Evolutionary conservation across 169 alveolate genomes (phyloP), one percentile per base, ranked within the genome.

Genomic region (Cryptosporidium meleagridis): DNA sequence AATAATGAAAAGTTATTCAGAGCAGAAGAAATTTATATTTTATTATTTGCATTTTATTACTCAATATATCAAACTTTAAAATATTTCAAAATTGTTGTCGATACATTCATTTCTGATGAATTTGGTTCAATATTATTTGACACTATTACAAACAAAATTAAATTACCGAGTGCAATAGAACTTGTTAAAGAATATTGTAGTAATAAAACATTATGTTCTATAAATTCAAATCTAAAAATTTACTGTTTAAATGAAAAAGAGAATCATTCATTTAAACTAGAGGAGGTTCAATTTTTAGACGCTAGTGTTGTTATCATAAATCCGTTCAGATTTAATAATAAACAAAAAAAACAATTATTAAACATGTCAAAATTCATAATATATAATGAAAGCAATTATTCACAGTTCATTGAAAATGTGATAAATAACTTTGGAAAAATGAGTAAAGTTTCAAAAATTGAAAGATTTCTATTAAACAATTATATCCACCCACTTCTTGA

Each of bases 1-100:
- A 31, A 23, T 7, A 53, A 26, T 31, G 71, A 58, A 29, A 6
- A 18, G 8, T 37, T 23, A 33, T 5, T 18, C 21, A 69, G 55
- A 12, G 9, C 35, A 29, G 3, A 69, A 31, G 55, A 58, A 21
- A 73, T 10, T 0, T 14, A 44, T 39, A 53, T 80, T 18, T 37
- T 59, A n/a, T 31, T 80, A 44, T 59, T 80, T 44, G 12, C 89
- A 65, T 23, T 80, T 41, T 59, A 80, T 41, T 80, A 80, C 31
- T 80, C 89, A 21, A 9, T 41, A 39, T 80, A 80, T 35, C 10
- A 62, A 5, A 45, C 70, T 23, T 80, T 37, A 9, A 37, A 16
- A 39, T 37, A 33, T 18, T 23, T 29, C 37, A 39, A 62, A 18
- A 39, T 80, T 31, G 7, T 9, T 26, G 26, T 70, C 4, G 68